These are phyloP conservation scores for Limnanthes douglasii DNA, from an alignment of 345 rosid genomes.

Conservation along the genomic window DNA sequence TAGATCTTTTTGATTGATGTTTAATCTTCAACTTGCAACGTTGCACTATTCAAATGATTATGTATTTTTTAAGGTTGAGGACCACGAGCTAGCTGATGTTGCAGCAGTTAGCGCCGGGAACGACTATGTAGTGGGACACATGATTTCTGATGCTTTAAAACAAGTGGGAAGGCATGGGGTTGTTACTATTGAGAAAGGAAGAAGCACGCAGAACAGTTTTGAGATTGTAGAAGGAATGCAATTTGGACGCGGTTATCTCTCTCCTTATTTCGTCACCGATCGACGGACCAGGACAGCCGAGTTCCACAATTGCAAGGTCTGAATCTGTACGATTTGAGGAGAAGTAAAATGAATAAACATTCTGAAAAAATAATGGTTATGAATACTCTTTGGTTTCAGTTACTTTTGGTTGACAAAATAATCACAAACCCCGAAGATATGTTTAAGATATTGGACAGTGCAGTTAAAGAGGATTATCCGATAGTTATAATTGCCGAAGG, in stretches of 20 bases:
- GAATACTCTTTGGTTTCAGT: constrained; percentile 38
- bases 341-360: too few relatives aligned
- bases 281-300: constrained; percentile 48
- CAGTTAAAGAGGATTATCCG: constrained; percentile 76
- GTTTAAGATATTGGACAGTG: constrained; percentile 73
- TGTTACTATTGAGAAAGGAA: constrained; percentile 66
- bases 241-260: constrained; percentile 73
- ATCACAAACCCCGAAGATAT: constrained; percentile 66
- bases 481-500: constrained; percentile 70
- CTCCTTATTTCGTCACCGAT: constrained; percentile 74
- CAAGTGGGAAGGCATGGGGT: constrained; percentile 64
- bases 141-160: constrained; percentile 54
- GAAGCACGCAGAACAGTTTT: constrained; percentile 33
- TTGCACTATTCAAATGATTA: too few relatives aligned
- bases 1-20: constrained; percentile 2
- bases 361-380: too few relatives aligned
- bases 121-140: constrained; percentile 56
- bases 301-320: constrained; percentile 72
- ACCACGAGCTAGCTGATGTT: constrained; percentile 69
- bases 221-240: constrained; percentile 85
- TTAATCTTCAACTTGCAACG: too few relatives aligned
- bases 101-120: constrained; percentile 89
- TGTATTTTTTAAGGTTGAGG: constrained; percentile 49
- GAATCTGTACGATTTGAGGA: too few relatives aligned
- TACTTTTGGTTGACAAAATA: constrained; percentile 79